Percentiles rank a stretch among this genome's conserved stretches.
These are phyloP conservation scores for Vitis hybrid DNA, from an alignment of 177 flowering plant genomes.

Conservation along the genomic window DNA sequence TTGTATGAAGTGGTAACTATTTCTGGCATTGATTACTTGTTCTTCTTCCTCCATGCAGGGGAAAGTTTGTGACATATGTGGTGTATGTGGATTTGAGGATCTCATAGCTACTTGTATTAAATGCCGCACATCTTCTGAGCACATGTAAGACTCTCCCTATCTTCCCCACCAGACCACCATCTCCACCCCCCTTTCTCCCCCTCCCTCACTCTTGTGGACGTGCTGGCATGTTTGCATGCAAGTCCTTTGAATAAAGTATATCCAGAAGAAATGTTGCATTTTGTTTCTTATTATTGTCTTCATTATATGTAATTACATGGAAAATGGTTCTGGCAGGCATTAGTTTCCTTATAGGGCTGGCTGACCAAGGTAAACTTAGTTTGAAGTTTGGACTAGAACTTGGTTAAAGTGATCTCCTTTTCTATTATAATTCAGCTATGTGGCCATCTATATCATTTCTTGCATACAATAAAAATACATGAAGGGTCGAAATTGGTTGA, in stretches of 20 bases:
- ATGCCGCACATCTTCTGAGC: constrained; percentile 23
- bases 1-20: neutral
- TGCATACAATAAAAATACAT: no score
- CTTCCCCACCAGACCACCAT: neutral
- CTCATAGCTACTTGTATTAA: constrained; percentile 21
- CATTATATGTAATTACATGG: no score
- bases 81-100: constrained; percentile 16
- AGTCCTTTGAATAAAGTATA: no score
- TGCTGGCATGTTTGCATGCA: no score
- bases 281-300: no score
- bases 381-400: neutral
- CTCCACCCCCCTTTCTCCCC: no score
- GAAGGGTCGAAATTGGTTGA: neutral
- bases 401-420: neutral
- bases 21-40: neutral
- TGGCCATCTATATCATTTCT: no score
- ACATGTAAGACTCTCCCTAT: constrained; percentile 22
- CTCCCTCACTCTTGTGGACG: no score
- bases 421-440: neutral
- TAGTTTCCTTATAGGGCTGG: neutral
- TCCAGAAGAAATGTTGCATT: no score
- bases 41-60: constrained; percentile 11
- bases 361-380: neutral
- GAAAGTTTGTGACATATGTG: constrained; percentile 34
- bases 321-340: neutral